Evolutionary conservation across 768 basidiomycete genomes (phyloP).

Genomic region (Erythrobasidium yunnanense): DNA sequence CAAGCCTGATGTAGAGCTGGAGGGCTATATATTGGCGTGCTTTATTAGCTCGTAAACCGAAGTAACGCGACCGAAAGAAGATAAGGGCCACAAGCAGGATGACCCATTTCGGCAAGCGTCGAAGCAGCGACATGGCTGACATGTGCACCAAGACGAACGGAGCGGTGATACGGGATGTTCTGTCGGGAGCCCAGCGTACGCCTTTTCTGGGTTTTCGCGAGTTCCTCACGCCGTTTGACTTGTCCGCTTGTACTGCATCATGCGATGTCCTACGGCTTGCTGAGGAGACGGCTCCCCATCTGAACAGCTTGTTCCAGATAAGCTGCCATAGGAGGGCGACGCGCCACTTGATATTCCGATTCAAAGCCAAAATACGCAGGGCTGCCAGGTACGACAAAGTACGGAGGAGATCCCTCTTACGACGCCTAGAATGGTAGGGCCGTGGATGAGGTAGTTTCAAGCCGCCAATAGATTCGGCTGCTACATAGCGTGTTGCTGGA

Average conservation of each 20-base stretch:
- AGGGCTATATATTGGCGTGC: no score
- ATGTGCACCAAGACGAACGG: background rate
- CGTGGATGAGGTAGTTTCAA: slow-evolving; percentile 29
- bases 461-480: slow-evolving; percentile 21
- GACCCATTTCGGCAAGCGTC: slow-evolving; percentile 11
- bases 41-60: background rate
- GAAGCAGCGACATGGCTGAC: background rate
- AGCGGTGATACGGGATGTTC: background rate
- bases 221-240: background rate
- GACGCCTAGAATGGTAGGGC: slow-evolving; percentile 29
- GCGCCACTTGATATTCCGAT: slow-evolving; percentile 29
- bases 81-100: slow-evolving; percentile 3
- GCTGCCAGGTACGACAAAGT: slow-evolving; percentile 37
- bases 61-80: slow-evolving; percentile 5
- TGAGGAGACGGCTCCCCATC: slow-evolving; percentile 23
- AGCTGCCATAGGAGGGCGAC: background rate
- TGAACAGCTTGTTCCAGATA: background rate
- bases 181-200: slow-evolving; percentile 11
- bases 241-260: background rate
- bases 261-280: no score
- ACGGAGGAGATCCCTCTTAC: slow-evolving; percentile 36
- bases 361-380: slow-evolving; percentile 35
- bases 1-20: no score
- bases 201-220: slow-evolving; percentile 3
- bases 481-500: slow-evolving; percentile 25